These are phyloP conservation scores for Chytriomyces hyalinus DNA, from an alignment of 192 early-diverging fungal species.

Conservation along the genomic window DNA sequence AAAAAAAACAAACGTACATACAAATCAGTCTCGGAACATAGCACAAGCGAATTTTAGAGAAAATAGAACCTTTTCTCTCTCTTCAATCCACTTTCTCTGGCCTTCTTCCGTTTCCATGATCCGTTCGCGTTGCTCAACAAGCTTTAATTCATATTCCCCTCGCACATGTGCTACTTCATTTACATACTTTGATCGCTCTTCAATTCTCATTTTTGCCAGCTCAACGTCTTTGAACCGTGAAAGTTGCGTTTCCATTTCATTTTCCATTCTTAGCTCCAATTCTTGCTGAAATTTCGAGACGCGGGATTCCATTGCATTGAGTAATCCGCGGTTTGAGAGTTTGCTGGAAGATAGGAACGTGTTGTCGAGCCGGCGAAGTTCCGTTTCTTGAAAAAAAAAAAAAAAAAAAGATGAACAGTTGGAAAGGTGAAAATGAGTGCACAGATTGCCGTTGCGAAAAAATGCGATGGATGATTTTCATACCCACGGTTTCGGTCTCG, in stretches of 20 bases:
- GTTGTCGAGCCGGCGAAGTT: conserved; percentile 22
- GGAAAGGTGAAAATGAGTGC: background rate
- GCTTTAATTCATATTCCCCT: conserved; percentile 35
- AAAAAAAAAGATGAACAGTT: background rate
- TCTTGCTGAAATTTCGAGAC: conserved; percentile 50
- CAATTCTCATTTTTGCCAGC: conserved; percentile 52
- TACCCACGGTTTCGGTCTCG: conserved; percentile 48
- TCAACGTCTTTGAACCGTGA: conserved; percentile 51
- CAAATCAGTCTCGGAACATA: too few relatives aligned
- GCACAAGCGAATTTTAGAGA: background rate
- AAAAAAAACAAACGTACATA: background rate
- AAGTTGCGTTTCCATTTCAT: conserved; percentile 43
- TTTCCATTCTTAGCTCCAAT: conserved; percentile 35
- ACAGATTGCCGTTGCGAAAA: background rate
- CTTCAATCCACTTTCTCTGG: conserved; percentile 34
- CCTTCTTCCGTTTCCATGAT: conserved; percentile 21
- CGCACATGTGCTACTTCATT: conserved; percentile 33
- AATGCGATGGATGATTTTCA: background rate
- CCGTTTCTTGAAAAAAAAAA: background rate
- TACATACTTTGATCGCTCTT: conserved; percentile 44
- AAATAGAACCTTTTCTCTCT: conserved; percentile 41
- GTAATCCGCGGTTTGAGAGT: background rate
- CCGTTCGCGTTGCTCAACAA: conserved; percentile 34
- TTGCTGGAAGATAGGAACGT: background rate
- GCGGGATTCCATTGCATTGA: conserved; percentile 43